Evolutionary conservation across 2,329 filamentous ascomycete species (phyloP).

Genomic region (Neofusicoccum ribis): DNA sequence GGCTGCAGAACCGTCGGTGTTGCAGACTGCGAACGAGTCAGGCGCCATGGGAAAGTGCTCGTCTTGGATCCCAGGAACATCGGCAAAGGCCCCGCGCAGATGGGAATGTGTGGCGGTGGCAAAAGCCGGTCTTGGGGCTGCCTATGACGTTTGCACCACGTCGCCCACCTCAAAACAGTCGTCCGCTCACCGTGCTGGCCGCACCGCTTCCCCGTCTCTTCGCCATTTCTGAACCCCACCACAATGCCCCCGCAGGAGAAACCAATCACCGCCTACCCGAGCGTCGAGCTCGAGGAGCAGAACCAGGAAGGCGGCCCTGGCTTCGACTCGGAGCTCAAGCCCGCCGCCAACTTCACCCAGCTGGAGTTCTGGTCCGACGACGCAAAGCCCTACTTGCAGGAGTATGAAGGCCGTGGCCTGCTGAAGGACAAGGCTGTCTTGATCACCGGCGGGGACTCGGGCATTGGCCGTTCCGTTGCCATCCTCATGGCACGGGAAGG

Average conservation of each 20-base stretch:
- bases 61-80: too few species aligned
- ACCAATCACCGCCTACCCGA: conserved; percentile 28
- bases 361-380: conserved; percentile 34
- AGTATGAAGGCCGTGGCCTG: conserved; percentile 33
- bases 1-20: too few species aligned
- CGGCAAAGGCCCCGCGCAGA: too few species aligned
- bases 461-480: conserved; percentile 48
- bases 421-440: conserved; percentile 34
- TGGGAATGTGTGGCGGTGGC: too few species aligned
- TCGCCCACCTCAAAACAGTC: too few species aligned
- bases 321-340: conserved; percentile 32
- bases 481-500: conserved; percentile 60
- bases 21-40: too few species aligned
- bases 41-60: too few species aligned
- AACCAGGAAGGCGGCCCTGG: conserved; percentile 34
- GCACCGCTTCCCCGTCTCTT: too few species aligned
- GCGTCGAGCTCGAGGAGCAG: conserved; percentile 28
- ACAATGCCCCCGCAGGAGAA: conserved; percentile 23
- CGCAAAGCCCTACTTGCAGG: conserved; percentile 32
- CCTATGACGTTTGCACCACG: too few species aligned
- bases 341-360: conserved; percentile 33
- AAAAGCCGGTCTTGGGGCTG: too few species aligned
- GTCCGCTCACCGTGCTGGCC: too few species aligned
- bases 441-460: conserved; percentile 30
- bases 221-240: too few species aligned